Base-by-base conservation (phyloP, 192 early-diverging fungal genomes). In the Backusella psychrophila region DNA sequence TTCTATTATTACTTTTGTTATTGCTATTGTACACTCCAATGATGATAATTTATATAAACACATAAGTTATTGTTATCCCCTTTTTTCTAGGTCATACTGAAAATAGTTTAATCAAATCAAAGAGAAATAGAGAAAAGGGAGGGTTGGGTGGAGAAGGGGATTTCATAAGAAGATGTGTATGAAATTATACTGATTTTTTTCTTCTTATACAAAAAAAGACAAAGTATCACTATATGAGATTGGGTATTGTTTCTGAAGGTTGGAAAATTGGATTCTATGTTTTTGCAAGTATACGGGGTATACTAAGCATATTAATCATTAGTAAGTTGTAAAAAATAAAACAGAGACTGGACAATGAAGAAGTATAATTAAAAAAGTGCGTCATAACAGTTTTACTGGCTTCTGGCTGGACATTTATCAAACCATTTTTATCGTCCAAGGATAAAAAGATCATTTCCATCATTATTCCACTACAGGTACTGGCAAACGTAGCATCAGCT, bases 371-470 rank as follows among this genome's bases (percentile, higher is more conserved):
- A 66, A 68, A 46, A 46, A 36, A 17, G 4, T 42, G 36, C 41
- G 17, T 9, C 26, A 14, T 29, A 29, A 26, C 38, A 81, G 80
- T 84, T 6, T 46, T 89, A 33, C 72, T 89, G 15, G 86, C 86
- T 1, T 89, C 88, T 4, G 88, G 88, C 9, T 89, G 86, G 86
- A 85, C 87, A 80, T 89, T 89, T 75, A 87, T 89, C 67, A 87
- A 87, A 63, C 86, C 86, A 56, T 89, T 89, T 71, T 63, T 89
- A 23, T 86, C 85, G 3, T 69, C 76, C 71, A 84, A 83, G 39
- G 88, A 89, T 74, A 89, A 89, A 68, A 80, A 78, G 67, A 78
- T 89, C n/a, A 83, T 89, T 36, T 82, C 81, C 6, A 76, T 84
- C 35, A 82, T 89, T 41, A 80, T 89, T 12, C 88, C 88, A 21